Evolutionary conservation across 768 basidiomycete genomes (phyloP), one percentile per base, ranked within the genome.

Genomic region (Sarcomyxa edulis): DNA sequence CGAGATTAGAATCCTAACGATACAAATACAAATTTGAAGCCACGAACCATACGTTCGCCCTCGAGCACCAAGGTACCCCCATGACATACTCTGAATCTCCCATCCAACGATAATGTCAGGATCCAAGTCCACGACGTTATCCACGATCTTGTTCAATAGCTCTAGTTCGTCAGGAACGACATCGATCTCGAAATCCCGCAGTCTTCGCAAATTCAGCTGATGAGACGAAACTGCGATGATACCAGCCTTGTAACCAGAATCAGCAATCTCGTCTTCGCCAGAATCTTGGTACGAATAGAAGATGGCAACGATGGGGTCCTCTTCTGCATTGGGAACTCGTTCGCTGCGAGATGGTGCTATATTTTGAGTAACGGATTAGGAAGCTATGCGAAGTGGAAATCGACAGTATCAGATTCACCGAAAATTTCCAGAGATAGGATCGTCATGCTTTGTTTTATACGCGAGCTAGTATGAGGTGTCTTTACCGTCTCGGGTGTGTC

Each of bases 41-140:
- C 38, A 61, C 43, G 16, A 38, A 86, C 89, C 81, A 44, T 78
- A 76, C 4, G 60, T 55, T 37, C 56, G 56, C 11, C 78, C 84
- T 28, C 95, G 72, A n/a, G 74, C 74, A 34, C 70, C 64, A 1
- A 96, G 62, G 58, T 91, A 98, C 0, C 94, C 94, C 95, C 96
- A 99, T 5, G 89, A 92, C 3, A 74, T 69, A 14, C 68, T 66
- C 53, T 96, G 91, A 9, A 95, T 70, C 44, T 99, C 95, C 90
- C 92, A 98, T 11, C 95, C 95, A 0, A 78, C 72, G 6, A 98
- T 52, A 27, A 97, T 82, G 56, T 99, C 96, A 0, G 96, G 96
- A 61, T 98, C 92, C 46, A 89, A 63, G 1, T 78, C 74, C 16
- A 76, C 51, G 1, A 96, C 74, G 20, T 78, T 60, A 53, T 98